A percentile compares a stretch with the other conserved stretches of the same genome.
These are phyloP conservation scores for Neofusicoccum cordaticola DNA, from an alignment of 2,329 filamentous ascomycete genomes.

Conservation along the genomic window DNA sequence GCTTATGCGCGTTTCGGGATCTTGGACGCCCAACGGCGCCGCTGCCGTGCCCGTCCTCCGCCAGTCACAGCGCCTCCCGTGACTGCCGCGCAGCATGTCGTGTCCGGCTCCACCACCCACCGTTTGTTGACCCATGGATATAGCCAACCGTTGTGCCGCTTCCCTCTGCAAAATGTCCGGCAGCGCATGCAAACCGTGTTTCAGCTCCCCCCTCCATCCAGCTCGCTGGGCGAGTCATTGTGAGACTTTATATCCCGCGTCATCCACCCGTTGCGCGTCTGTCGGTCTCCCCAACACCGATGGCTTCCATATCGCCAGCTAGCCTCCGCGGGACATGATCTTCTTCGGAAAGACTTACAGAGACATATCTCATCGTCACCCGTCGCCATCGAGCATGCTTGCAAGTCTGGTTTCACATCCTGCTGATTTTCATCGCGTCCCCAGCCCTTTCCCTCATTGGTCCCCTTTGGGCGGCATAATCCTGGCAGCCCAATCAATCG, in stretches of 20 bases:
- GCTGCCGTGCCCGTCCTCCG: background rate
- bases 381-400: background rate
- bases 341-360: background rate
- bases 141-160: background rate
- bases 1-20: background rate
- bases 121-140: background rate
- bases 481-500: background rate
- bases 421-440: background rate
- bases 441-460: too few relatives aligned
- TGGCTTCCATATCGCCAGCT: background rate
- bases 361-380: background rate
- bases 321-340: background rate
- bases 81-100: background rate
- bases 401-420: background rate
- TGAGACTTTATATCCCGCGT: slow-evolving; percentile 14
- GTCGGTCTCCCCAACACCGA: slow-evolving; percentile 2
- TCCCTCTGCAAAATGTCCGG: background rate
- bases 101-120: slow-evolving; percentile 10
- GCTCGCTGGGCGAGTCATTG: background rate
- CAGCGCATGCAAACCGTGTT: background rate
- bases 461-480: background rate
- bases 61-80: background rate
- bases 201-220: background rate
- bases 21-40: background rate
- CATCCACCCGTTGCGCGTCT: background rate